Percentiles rank a stretch among this genome's conserved stretches.
Evolutionary conservation across 1,284 basidiomycete genomes (phyloP).

Genomic region (Filobasidium uniguttulatum): DNA sequence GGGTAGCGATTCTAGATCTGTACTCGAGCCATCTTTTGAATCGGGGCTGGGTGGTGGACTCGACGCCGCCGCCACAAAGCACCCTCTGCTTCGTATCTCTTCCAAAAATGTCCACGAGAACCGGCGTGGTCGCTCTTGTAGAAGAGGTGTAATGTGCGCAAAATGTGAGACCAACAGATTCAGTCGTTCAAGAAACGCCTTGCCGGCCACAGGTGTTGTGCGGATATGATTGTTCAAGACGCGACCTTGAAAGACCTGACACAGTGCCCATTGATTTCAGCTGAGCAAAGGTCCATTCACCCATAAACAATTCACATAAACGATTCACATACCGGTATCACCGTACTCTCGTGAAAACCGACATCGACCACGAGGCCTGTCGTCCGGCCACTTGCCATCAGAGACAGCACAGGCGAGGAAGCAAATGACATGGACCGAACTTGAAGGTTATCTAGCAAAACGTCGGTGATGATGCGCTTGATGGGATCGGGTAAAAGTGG

Average conservation of each 20-base stretch:
- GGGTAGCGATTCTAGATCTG: too few species aligned
- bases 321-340: conserved; percentile 64
- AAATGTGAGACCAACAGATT: conserved; percentile 63
- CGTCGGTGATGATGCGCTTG: conserved; percentile 72
- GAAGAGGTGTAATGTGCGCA: conserved; percentile 65
- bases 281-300: too few species aligned
- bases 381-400: conserved; percentile 72
- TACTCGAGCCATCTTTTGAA: not conserved
- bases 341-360: conserved; percentile 77
- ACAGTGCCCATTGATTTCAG: not conserved
- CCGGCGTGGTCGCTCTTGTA: conserved; percentile 48
- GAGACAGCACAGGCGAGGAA: conserved; percentile 65
- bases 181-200: conserved; percentile 58
- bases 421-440: conserved; percentile 88
- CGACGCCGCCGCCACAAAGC: conserved; percentile 26
- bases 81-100: conserved; percentile 26
- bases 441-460: conserved; percentile 81
- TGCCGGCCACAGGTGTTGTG: conserved; percentile 69
- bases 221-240: conserved; percentile 67
- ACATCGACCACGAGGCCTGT: conserved; percentile 86
- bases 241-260: conserved; percentile 71
- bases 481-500: conserved; percentile 71
- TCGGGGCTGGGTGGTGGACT: not conserved
- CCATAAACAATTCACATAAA: too few species aligned
- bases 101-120: too few species aligned